Evolutionary conservation across 768 basidiomycete genomes (phyloP).

Genomic region (Tylopilus balloui): DNA sequence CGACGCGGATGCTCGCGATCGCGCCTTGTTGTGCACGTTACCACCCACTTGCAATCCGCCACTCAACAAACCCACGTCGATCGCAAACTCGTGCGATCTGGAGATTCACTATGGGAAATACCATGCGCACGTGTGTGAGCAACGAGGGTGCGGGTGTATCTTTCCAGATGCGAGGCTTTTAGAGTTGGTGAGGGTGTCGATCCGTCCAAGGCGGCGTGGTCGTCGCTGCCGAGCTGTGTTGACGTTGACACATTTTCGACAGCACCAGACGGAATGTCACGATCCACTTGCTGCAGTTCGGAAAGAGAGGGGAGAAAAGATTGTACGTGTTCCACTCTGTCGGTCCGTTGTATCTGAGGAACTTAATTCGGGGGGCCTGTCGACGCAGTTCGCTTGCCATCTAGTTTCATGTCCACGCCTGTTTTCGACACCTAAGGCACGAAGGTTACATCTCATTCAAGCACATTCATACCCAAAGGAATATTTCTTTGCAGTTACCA

Average conservation of each 20-base stretch:
- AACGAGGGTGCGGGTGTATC: conserved; percentile 65
- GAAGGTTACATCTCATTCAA: conserved; percentile 78
- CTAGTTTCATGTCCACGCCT: conserved; percentile 51
- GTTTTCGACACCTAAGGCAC: conserved; percentile 69
- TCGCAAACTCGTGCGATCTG: conserved; percentile 63
- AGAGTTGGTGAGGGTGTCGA: conserved; percentile 58
- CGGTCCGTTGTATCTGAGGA: conserved; percentile 12
- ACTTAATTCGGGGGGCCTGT: background rate
- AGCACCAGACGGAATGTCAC: conserved; percentile 87
- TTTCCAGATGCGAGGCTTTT: conserved; percentile 81
- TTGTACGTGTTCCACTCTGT: conserved; percentile 40
- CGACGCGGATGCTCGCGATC: conserved; percentile 24
- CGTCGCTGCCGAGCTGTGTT: background rate
- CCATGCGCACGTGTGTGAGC: conserved; percentile 79
- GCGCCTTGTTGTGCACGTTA: conserved; percentile 60
- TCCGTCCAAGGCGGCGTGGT: conserved; percentile 2
- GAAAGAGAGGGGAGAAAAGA: conserved; percentile 80
- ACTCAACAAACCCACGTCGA: conserved; percentile 52
- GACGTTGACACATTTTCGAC: conserved; percentile 5
- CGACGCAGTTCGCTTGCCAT: conserved; percentile 76
- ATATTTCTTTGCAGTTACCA: conserved; percentile 88
- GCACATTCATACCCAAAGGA: conserved; percentile 82
- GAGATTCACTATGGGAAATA: conserved; percentile 81
- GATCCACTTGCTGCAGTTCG: conserved; percentile 77
- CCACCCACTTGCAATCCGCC: conserved; percentile 77